phyloP scores from a whole-genome alignment of 176 grass and related monocot genomes.

The Urochloa ruziziensis region DNA sequence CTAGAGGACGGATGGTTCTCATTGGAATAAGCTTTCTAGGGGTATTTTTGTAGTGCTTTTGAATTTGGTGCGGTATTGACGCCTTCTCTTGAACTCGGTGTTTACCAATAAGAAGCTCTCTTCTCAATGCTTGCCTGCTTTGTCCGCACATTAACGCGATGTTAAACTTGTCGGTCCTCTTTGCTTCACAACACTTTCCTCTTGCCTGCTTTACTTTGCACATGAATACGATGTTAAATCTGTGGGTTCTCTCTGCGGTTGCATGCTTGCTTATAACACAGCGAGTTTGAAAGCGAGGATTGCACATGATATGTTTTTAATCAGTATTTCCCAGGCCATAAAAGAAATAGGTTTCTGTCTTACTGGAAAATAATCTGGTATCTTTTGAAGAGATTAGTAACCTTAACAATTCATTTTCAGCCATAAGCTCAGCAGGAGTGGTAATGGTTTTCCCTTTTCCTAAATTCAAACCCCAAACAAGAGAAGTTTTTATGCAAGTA shows the following conservation, averaged over 20 bases:
- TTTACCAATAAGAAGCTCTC: slow-evolving; percentile 33
- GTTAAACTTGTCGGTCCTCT: background rate
- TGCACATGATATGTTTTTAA: background rate
- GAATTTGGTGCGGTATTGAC: background rate
- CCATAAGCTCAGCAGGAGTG: background rate
- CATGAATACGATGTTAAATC: no score
- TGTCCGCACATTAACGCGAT: background rate
- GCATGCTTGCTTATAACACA: no score
- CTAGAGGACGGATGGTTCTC: slow-evolving; percentile 26
- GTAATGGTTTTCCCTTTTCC: background rate
- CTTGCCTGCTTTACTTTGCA: no score
- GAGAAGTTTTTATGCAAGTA: background rate
- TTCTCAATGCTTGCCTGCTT: background rate
- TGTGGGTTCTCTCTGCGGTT: no score
- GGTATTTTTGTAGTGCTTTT: slow-evolving; percentile 3
- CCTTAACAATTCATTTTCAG: no score
- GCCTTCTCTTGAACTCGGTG: background rate
- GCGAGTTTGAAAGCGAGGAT: background rate
- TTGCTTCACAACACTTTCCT: no score
- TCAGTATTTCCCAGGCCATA: background rate
- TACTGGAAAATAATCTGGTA: background rate
- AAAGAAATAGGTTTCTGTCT: background rate
- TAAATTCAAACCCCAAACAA: background rate
- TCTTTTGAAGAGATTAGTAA: background rate
- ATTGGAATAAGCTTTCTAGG: slow-evolving; percentile 33